phyloP scores from a whole-genome alignment of 2,329 filamentous ascomycete genomes.

The Colletotrichum sp. region DNA sequence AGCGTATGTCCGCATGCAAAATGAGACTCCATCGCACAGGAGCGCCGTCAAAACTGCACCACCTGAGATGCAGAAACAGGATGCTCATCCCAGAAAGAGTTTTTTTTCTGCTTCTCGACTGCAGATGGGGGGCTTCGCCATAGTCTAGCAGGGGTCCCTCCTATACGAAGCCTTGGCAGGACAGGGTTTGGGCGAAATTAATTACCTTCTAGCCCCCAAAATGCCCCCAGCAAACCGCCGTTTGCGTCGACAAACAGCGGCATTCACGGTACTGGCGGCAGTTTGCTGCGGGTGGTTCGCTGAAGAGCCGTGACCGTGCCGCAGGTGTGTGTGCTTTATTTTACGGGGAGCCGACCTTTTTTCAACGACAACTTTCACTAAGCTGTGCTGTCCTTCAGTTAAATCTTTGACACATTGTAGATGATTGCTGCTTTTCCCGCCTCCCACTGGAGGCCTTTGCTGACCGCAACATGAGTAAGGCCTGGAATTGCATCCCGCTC shows the following conservation, averaged over 20 bases:
- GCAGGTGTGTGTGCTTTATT: background rate
- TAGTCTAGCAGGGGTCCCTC: background rate
- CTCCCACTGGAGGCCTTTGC: background rate
- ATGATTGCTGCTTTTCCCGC: fast-evolving
- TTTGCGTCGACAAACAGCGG: conserved; percentile 6
- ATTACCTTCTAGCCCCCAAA: background rate
- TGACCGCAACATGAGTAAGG: background rate
- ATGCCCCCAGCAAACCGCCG: background rate
- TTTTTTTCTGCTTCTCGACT: background rate
- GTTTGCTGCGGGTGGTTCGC: background rate
- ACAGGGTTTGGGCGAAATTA: background rate
- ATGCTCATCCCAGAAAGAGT: background rate
- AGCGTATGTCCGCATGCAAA: background rate
- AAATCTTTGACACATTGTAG: background rate
- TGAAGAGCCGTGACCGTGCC: background rate
- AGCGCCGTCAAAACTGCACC: background rate
- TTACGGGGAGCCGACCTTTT: background rate
- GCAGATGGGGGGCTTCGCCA: background rate
- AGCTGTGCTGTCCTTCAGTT: fast-evolving
- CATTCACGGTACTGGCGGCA: background rate
- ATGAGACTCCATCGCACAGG: background rate
- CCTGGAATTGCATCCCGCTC: background rate
- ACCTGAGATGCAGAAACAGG: background rate
- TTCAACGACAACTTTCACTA: background rate
- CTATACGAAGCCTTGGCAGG: background rate